Evolutionary conservation across 805 yeast species (phyloP), one percentile per base, ranked within the genome.

Genomic region (Cyberlindnera mississippiensis): DNA sequence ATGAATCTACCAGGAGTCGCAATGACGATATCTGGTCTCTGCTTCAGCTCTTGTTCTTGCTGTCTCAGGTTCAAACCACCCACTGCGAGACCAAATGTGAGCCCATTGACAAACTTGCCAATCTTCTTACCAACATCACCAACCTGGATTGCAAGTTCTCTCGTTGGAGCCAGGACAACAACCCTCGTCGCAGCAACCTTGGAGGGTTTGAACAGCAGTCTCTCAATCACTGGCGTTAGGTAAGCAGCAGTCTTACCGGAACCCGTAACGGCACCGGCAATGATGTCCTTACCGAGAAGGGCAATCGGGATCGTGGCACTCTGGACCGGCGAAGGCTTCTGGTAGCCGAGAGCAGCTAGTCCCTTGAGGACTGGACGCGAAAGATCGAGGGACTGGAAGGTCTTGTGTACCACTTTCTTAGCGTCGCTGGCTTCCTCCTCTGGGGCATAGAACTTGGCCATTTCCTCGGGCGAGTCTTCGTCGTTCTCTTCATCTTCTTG

Each of bases 181-280:
- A 93, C 99, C 61, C 97, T 76, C 2, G 98, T 90, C 1, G 95
- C 76, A 1, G 96, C 83, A 5, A 85, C 67, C 56, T 85, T 85
- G 40, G 86, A 73, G 11, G 98, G 96, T 55, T 93, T 86, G 66
- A 82, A 91, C 24, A 93, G 67, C 28, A 93, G 71, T 66, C 99
- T 80, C 67, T 93, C 99, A 46, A 93, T 78, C 34, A 90, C 87
- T 12, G 99, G 99, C 41, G 93, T 85, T 83, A 93, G 82, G 61
- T 88, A 93, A 1, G 99, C 99, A 3, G 97, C 99, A 18, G 99
- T 93, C 63, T 93, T 93, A 76, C 99, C 99, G 16, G 98, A 91
- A 69, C 99, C 99, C 4, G 99, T 93, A 18, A 87, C 96, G 28
- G 99, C 99, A 71, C 98, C 98, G 14, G 98, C 99, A 56, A 93